phyloP scores from a whole-genome alignment of 1,139 yeast species.

The Candida sanyaensis region DNA sequence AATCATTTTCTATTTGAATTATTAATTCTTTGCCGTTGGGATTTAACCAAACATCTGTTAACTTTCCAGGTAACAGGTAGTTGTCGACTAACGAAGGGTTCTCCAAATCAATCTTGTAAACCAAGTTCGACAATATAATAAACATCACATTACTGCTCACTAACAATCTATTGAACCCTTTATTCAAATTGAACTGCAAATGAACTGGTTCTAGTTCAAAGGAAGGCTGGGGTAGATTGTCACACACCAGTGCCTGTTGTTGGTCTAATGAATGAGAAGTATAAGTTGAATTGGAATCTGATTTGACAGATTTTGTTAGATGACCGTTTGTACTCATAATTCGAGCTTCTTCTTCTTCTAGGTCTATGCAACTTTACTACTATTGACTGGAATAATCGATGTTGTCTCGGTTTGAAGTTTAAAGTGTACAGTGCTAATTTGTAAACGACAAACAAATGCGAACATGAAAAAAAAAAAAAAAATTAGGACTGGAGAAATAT shows the following conservation, averaged over 20 bases:
- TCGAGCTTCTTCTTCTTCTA: background rate
- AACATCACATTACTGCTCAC: constrained; percentile 40
- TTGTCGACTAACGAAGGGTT: constrained; percentile 38
- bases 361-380: too few relatives aligned
- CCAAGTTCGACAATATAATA: constrained; percentile 26
- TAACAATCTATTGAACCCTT: constrained; percentile 25
- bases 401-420: too few relatives aligned
- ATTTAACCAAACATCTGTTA: constrained; percentile 40
- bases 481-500: too few relatives aligned
- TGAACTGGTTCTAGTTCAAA: constrained; percentile 45
- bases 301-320: constrained; percentile 1
- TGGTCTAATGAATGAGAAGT: constrained; percentile 15
- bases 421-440: too few relatives aligned
- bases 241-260: constrained; percentile 13
- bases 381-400: too few relatives aligned
- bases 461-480: too few relatives aligned
- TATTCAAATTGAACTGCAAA: constrained; percentile 39
- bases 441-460: too few relatives aligned
- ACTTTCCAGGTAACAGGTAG: constrained; percentile 24
- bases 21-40: constrained; percentile 41
- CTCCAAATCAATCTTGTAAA: constrained; percentile 34
- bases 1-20: constrained; percentile 25
- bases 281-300: constrained; percentile 10
- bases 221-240: constrained; percentile 22
- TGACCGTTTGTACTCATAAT: constrained; percentile 1